phyloP scores from a whole-genome alignment of 2,329 filamentous ascomycete species.

The Colletotrichum sp. region DNA sequence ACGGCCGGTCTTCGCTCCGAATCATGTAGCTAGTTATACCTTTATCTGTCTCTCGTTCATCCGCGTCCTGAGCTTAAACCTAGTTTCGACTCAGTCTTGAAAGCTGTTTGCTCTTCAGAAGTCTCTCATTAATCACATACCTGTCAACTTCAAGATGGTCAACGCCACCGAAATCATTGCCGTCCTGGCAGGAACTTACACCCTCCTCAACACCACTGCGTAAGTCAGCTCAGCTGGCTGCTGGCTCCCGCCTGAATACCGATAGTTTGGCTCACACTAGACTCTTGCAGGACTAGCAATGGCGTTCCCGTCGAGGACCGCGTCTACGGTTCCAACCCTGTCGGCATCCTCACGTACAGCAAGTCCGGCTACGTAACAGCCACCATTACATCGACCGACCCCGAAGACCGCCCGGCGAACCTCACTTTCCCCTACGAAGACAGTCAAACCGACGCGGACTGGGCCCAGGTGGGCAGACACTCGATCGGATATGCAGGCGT shows the following conservation, averaged over 20 bases:
- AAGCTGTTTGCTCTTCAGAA: background rate
- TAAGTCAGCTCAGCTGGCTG: background rate
- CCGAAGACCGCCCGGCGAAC: conserved; percentile 26
- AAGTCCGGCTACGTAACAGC: conserved; percentile 29
- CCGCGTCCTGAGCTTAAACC: background rate
- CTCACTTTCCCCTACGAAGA: conserved; percentile 25
- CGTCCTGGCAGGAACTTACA: conserved; percentile 19
- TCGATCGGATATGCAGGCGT: conserved; percentile 29
- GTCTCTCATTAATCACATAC: background rate
- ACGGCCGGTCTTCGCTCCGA: background rate
- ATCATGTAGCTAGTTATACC: background rate
- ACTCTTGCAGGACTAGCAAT: background rate
- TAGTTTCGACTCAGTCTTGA: background rate
- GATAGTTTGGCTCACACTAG: background rate
- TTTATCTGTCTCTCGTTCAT: background rate
- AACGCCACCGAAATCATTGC: conserved; percentile 19
- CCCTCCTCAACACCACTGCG: conserved; percentile 21
- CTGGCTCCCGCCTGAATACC: accelerated
- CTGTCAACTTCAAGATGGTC: conserved; percentile 2
- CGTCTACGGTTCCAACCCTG: conserved; percentile 23
- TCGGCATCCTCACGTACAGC: conserved; percentile 30
- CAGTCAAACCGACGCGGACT: conserved; percentile 28
- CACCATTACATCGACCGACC: conserved; percentile 29
- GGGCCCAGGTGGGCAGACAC: conserved; percentile 30
- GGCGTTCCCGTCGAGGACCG: conserved; percentile 20